These are phyloP conservation scores for Phalaenopsis aphrodite DNA, from an alignment of 106 monocot species.

Conservation along the genomic window DNA sequence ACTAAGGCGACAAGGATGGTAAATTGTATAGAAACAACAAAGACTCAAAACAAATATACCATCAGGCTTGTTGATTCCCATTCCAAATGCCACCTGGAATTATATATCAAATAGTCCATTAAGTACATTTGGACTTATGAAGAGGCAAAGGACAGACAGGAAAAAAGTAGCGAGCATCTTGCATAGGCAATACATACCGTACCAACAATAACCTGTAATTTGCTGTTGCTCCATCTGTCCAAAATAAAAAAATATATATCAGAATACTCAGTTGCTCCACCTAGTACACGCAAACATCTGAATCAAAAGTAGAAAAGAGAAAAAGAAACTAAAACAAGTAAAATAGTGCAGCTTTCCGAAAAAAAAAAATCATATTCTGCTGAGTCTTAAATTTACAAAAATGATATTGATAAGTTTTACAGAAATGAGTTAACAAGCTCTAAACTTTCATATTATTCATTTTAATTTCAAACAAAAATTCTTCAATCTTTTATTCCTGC, in stretches of 20 bases:
- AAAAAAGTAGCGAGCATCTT: neutral
- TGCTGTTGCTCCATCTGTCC: constrained; percentile 92
- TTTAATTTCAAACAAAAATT: neutral
- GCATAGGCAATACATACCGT: constrained; percentile 50
- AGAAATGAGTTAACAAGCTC: neutral
- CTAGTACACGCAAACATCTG: neutral
- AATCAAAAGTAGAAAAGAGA: neutral
- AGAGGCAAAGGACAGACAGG: neutral
- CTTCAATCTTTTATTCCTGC: neutral
- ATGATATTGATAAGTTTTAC: neutral
- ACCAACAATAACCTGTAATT: constrained; percentile 94
- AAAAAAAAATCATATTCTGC: neutral
- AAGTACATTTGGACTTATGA: neutral
- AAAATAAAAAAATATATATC: constrained; percentile 6
- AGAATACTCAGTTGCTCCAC: neutral
- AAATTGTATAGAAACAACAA: neutral
- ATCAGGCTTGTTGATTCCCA: constrained; percentile 99
- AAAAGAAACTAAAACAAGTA: neutral
- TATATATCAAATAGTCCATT: constrained; percentile 5
- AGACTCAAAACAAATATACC: constrained; percentile 26
- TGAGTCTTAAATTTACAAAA: neutral
- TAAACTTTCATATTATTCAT: neutral
- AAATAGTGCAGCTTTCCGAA: neutral
- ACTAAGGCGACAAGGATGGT: neutral
- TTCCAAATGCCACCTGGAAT: constrained; percentile 94